Evolutionary conservation across 768 basidiomycete species (phyloP), one percentile per base, ranked within the genome.

Genomic region (Peribolospora baueri): DNA sequence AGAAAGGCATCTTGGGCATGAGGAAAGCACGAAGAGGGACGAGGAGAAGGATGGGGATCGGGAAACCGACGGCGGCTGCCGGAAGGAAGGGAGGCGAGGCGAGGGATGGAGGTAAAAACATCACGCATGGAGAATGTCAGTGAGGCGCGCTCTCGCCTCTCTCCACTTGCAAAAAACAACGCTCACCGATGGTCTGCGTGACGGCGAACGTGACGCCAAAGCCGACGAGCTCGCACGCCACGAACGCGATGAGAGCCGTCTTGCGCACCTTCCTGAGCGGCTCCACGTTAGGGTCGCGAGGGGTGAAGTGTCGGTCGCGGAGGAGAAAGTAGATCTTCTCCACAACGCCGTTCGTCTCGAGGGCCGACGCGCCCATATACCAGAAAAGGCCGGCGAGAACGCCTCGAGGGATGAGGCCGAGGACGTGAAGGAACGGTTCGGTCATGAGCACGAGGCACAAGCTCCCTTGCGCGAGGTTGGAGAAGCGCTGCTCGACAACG

Each of bases 401-500:
- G 64, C 75, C 80, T 65, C 84, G 72, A 0, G 87, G 85, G 56
- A 93, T 83, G 56, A 85, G 70, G 43, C 75, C 72, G 13, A 91
- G 68, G 36, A 90, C 72, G 61, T 82, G 81, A 48, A 93, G 66
- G 65, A 93, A 82, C 0, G 87, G 88, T 0, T 78, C 76, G 0
- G 78, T 79, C 58, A 93, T 76, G 25, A 88, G 72, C 13, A 86
- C 77, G 5, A 93, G 73, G 63, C 77, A 84, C 42, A 85, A 67
- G 9, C 76, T 67, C 25, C 90, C 85, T 66, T 93, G 83, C 0
- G 78, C 80, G 14, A 93, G 73, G 64, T 93, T 90, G 6, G 85
- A 90, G 8, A 85, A 77, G n/a, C 88, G 74, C 67, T 93, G 88
- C 65, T 95, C 88, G 4, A 93, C 82, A 1, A 93, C 82, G 0